Base-by-base conservation (phyloP, 2,329 filamentous ascomycete genomes). In the Colletotrichum sp. region DNA sequence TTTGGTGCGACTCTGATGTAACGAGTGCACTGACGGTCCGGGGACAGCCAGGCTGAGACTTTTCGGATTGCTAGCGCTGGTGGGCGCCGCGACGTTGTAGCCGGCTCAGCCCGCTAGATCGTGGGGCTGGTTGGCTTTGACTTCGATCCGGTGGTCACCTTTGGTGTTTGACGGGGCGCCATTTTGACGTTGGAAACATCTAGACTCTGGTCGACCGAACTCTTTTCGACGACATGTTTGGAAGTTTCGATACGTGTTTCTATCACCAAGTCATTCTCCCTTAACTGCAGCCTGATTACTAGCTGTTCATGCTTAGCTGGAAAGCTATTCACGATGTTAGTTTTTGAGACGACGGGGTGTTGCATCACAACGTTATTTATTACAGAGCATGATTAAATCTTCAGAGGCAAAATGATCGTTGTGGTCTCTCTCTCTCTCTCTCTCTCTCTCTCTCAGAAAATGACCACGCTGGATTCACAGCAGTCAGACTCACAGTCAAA, bases 1-100 rank as follows among this genome's bases (percentile, higher is more conserved):
- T 61, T 34, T 44, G 63, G 25, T 57, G 74, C 52, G 64, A 68
- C 65, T 75, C 74, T 74, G 70, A 75, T 75, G 74, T 75, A 75
- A 75, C 70, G 28, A 11, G 64, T 68, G 74, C 74, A 76, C 30
- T 73, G 74, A 74, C 70, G 30, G 74, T 36, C 64, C 59, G 64
- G 74, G 70, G 48, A 30, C 64, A 64, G 25, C 34, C 73, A 34
- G 63, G 64, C 64, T 34, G 57, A 72, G 55, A n/a, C 8, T 65
- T 32, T 22, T 30, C 27, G 59, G 13, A 27, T 25, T 30, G 11
- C n/a, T 64, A 68, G 39, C 25, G 36, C 61, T 61, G 22, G n/a
- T 13, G 61, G 52, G 59, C 59, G 59, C 44, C 44, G 44, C 28
- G 27, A 55, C 36, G 73, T 73, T 52, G 70, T 73, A 73, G 63